Conservation (phyloP, 2,329 filamentous ascomycete genomes). For the Verticillium isaacii region DNA sequence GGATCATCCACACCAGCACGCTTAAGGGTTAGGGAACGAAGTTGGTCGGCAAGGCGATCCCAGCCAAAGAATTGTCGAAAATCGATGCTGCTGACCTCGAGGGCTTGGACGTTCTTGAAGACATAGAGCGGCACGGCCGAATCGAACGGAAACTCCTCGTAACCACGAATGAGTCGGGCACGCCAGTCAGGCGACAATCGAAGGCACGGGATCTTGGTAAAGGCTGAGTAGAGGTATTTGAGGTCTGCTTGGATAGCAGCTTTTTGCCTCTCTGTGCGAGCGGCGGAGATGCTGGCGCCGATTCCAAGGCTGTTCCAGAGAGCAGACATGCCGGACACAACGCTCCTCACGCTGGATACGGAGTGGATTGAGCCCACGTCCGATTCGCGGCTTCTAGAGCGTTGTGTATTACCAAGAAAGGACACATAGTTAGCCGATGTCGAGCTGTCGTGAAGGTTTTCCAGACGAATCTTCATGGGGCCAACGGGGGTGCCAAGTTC, state of each 20-base stretch:
- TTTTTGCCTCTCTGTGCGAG: slow-evolving; percentile 86
- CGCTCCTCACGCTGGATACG: slow-evolving; percentile 92
- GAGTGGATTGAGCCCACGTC: slow-evolving; percentile 92
- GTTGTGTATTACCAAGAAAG: slow-evolving; percentile 80
- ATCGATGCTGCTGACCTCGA: slow-evolving; percentile 94
- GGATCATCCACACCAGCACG: slow-evolving; percentile 85
- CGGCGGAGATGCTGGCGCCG: slow-evolving; percentile 70
- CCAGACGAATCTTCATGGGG: slow-evolving; percentile 91
- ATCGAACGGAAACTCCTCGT: slow-evolving; percentile 97
- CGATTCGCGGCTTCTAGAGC: slow-evolving; percentile 71
- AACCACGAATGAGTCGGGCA: slow-evolving; percentile 83
- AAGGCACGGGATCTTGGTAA: slow-evolving; percentile 95
- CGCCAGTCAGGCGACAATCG: slow-evolving; percentile 89
- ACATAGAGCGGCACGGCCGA: slow-evolving; percentile 93
- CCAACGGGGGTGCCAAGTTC: slow-evolving; percentile 87
- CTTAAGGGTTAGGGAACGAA: slow-evolving; percentile 84
- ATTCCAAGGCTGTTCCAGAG: slow-evolving; percentile 88
- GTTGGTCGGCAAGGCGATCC: slow-evolving; percentile 88
- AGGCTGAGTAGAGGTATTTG: slow-evolving; percentile 95
- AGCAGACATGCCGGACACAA: slow-evolving; percentile 94
- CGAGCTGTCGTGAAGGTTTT: slow-evolving; percentile 86
- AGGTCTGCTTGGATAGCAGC: slow-evolving; percentile 79
- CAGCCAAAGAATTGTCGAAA: slow-evolving; percentile 97
- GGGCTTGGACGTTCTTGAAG: slow-evolving; percentile 92
- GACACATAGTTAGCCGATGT: slow-evolving; percentile 92